Evolutionary conservation across 2,329 filamentous ascomycete species (phyloP).

Genomic region (Cryoendolithus antarcticus): DNA sequence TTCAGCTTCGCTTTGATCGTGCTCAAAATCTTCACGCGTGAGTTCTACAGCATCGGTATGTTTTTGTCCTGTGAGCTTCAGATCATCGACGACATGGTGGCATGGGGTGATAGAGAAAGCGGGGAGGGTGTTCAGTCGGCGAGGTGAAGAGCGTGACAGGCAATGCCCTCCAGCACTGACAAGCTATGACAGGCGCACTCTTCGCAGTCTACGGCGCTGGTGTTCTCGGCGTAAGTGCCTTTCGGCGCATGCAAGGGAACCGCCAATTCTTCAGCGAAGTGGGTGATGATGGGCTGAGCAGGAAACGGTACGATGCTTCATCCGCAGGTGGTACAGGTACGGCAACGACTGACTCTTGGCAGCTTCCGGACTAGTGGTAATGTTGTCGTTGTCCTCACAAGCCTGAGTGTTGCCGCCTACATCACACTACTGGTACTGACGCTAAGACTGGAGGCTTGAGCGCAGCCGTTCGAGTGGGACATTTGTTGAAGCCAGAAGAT

Average conservation of each 20-base stretch:
- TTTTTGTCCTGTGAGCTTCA: neutral
- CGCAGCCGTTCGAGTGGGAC: too few relatives aligned
- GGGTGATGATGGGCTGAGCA: conserved; percentile 47
- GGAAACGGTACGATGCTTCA: conserved; percentile 27
- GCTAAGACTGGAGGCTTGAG: conserved; percentile 29
- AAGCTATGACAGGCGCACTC: conserved; percentile 44
- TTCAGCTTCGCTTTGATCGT: conserved; percentile 93
- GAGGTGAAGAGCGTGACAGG: too few relatives aligned
- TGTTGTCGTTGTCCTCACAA: conserved; percentile 50
- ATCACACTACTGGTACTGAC: conserved; percentile 48
- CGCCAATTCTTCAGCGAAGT: conserved; percentile 72
- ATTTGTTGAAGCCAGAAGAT: too few relatives aligned
- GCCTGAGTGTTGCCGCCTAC: conserved; percentile 50
- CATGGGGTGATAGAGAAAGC: too few relatives aligned
- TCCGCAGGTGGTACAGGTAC: too few relatives aligned
- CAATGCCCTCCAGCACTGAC: too few relatives aligned
- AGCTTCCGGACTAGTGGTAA: conserved; percentile 53
- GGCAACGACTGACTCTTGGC: too few relatives aligned
- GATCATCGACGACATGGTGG: neutral
- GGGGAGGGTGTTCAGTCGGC: too few relatives aligned
- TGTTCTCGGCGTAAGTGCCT: conserved; percentile 69
- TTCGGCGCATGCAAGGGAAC: conserved; percentile 83
- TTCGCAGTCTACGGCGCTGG: conserved; percentile 86
- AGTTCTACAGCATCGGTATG: conserved; percentile 83
- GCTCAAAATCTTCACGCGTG: conserved; percentile 88